phyloP scores from a whole-genome alignment of 2,329 filamentous ascomycete genomes.

The Berkeleyomyces basicola region DNA sequence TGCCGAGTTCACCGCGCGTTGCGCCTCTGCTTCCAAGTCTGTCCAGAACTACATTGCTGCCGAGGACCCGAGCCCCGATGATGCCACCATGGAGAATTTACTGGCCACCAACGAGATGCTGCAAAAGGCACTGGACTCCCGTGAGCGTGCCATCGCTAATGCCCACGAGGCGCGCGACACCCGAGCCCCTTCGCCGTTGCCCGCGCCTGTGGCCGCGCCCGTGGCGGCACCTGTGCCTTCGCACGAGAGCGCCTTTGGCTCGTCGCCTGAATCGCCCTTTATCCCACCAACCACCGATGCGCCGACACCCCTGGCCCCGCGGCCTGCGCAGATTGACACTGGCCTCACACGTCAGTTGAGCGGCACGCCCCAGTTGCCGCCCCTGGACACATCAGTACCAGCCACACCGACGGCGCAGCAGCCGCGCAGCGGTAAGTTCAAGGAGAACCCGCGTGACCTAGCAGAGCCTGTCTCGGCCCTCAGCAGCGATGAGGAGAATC shows the following conservation, averaged over 20 bases:
- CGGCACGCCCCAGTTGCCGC: constrained; percentile 13
- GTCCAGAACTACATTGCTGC: constrained; percentile 75
- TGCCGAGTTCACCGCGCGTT: constrained; percentile 80
- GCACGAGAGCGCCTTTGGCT: not conserved
- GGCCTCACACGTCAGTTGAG: constrained; percentile 15
- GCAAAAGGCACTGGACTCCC: constrained; percentile 62
- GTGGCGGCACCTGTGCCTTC: constrained; percentile 16
- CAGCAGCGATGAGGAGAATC: constrained; percentile 20
- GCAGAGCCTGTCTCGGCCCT: constrained; percentile 17
- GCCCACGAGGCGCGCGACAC: constrained; percentile 32
- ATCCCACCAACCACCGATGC: not conserved
- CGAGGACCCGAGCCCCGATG: constrained; percentile 66
- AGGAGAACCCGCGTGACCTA: constrained; percentile 19
- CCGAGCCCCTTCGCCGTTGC: constrained; percentile 17
- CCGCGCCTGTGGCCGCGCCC: constrained; percentile 19
- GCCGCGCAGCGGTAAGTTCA: constrained; percentile 20
- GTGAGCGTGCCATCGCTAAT: constrained; percentile 62
- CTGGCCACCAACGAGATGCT: constrained; percentile 93
- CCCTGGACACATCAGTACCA: constrained; percentile 20
- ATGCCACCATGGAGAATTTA: constrained; percentile 80
- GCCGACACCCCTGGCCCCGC: not conserved
- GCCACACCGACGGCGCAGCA: constrained; percentile 10
- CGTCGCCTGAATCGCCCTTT: not conserved
- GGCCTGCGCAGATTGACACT: constrained; percentile 21
- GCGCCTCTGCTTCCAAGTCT: constrained; percentile 60